Evolutionary conservation across 768 basidiomycete species (phyloP).

Genomic region (Suillus decipiens): DNA sequence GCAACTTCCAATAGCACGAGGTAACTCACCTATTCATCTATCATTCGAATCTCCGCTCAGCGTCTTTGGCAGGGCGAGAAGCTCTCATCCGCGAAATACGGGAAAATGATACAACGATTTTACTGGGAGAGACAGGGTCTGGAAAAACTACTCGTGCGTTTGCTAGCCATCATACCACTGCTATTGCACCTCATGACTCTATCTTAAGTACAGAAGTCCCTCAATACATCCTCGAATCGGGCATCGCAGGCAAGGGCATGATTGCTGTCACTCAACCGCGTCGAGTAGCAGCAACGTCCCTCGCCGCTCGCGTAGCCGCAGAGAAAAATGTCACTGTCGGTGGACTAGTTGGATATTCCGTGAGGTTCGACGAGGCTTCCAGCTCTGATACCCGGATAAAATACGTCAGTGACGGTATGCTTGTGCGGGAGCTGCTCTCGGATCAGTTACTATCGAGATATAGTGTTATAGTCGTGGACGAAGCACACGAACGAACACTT

Average conservation of each 20-base stretch:
- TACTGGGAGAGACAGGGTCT: constrained; percentile 96
- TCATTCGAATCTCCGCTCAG: not conserved
- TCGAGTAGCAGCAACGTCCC: constrained; percentile 90
- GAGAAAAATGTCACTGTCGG: constrained; percentile 81
- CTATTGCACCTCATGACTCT: constrained; percentile 8
- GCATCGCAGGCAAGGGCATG: constrained; percentile 66
- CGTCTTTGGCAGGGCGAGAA: constrained; percentile 57
- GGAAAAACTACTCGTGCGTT: constrained; percentile 97
- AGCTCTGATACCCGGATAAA: constrained; percentile 82
- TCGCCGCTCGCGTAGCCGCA: constrained; percentile 86
- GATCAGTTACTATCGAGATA: constrained; percentile 79
- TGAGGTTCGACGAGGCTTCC: constrained; percentile 89
- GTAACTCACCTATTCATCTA: constrained; percentile 39
- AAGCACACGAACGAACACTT: constrained; percentile 95
- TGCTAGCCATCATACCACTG: constrained; percentile 4
- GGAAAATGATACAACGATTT: constrained; percentile 81
- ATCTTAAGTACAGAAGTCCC: constrained; percentile 77
- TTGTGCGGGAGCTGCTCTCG: constrained; percentile 86
- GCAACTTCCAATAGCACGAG: constrained; percentile 78
- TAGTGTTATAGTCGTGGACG: constrained; percentile 89
- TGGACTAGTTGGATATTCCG: constrained; percentile 85
- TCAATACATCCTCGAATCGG: constrained; percentile 89
- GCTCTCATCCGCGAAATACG: constrained; percentile 71
- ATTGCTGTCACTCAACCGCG: constrained; percentile 96
- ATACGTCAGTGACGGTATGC: constrained; percentile 98